Conservation (phyloP, 1,284 basidiomycete genomes). For the Exsudoporus floridanus region DNA sequence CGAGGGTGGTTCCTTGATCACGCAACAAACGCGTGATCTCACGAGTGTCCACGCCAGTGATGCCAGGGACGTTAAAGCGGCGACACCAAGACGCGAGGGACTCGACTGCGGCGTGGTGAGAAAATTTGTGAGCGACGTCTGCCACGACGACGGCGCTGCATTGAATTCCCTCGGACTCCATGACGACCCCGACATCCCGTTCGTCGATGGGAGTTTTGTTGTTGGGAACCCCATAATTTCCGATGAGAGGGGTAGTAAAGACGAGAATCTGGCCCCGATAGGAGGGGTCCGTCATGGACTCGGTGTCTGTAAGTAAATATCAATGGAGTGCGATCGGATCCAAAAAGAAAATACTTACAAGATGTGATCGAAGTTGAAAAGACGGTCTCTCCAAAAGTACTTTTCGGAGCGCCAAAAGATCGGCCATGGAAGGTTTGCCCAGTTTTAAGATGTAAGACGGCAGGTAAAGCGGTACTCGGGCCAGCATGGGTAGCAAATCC, state of each 20-base stretch:
- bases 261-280: constrained; percentile 98
- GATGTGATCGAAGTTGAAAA: constrained; percentile 99
- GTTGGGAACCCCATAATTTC: constrained; percentile 94
- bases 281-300: constrained; percentile 99
- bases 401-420: constrained; percentile 87
- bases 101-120: constrained; percentile 93
- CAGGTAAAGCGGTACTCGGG: constrained; percentile 58
- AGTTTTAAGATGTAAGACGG: constrained; percentile 89
- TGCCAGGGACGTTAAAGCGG: constrained; percentile 86
- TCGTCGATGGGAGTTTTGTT: constrained; percentile 77
- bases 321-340: constrained; percentile 6
- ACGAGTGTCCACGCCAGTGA: constrained; percentile 97
- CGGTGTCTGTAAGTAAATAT: constrained; percentile 68
- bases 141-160: constrained; percentile 93
- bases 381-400: constrained; percentile 95
- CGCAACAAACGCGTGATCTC: constrained; percentile 93
- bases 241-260: constrained; percentile 97
- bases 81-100: constrained; percentile 93
- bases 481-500: constrained; percentile 66
- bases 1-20: constrained; percentile 96
- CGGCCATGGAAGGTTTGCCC: constrained; percentile 90
- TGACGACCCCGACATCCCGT: constrained; percentile 84
- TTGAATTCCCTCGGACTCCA: constrained; percentile 89
- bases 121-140: constrained; percentile 93
- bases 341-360: constrained; percentile 52